These are phyloP conservation scores for Gynochthodes officinalis DNA, from an alignment of 257 asterid species.

Conservation along the genomic window DNA sequence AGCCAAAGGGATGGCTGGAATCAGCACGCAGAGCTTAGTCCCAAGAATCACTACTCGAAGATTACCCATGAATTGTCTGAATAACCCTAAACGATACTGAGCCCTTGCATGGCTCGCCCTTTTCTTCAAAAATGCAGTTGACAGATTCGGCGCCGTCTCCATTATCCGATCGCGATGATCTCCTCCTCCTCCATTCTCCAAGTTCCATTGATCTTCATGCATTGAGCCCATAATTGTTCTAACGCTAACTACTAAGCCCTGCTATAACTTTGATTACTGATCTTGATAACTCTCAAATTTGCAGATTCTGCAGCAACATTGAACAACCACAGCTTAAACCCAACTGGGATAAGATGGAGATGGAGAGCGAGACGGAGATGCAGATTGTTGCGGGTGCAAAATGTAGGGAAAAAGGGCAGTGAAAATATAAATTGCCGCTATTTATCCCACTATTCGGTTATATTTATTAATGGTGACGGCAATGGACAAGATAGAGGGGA, in stretches of 20 bases:
- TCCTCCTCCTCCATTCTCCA: slow-evolving; percentile 28
- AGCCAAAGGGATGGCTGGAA: slow-evolving; percentile 45
- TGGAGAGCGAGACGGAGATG: no score
- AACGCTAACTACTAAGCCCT: no score
- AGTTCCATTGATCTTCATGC: slow-evolving; percentile 13
- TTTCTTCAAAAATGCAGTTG: slow-evolving; percentile 26
- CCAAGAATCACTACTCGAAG: slow-evolving; percentile 36
- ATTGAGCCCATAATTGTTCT: neutral
- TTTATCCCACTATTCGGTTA: neutral
- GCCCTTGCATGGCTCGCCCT: slow-evolving; percentile 19
- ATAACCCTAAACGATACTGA: slow-evolving; percentile 8
- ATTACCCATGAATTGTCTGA: slow-evolving; percentile 22
- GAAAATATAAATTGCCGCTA: neutral
- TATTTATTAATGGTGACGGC: neutral
- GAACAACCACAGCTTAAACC: no score
- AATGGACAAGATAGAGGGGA: slow-evolving; percentile 9
- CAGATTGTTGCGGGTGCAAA: no score
- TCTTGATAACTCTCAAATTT: no score
- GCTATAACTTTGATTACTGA: no score
- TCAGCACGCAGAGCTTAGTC: slow-evolving; percentile 39
- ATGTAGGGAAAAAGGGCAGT: neutral
- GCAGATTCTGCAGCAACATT: no score
- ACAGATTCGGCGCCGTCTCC: slow-evolving; percentile 19
- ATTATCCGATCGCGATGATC: neutral
- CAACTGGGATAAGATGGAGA: no score